Percentiles rank a stretch among this genome's conserved stretches.
Evolutionary conservation across 495 filamentous ascomycete species (phyloP).

Genomic region (Penicillium salamii): DNA sequence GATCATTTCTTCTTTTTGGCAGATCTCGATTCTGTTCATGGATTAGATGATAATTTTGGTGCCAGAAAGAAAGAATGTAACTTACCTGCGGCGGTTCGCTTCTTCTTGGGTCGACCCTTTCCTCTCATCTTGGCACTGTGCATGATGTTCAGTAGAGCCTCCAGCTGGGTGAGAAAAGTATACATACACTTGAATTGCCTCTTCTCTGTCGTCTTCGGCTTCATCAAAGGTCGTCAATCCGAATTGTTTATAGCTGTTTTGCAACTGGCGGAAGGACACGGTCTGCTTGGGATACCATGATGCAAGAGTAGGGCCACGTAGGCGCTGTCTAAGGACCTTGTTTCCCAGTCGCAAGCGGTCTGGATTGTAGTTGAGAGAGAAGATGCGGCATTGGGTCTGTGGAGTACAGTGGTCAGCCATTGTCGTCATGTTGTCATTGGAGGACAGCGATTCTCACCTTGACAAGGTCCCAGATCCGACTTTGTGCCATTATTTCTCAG

Average conservation of each 20-base stretch:
- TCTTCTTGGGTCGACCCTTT: conserved; percentile 92
- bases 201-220: conserved; percentile 72
- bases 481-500: conserved; percentile 59
- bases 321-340: conserved; percentile 80
- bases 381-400: conserved; percentile 86
- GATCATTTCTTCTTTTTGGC: conserved; percentile 46
- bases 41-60: conserved; percentile 7
- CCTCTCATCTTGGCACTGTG: conserved; percentile 69
- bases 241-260: conserved; percentile 46
- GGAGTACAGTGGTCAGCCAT: not conserved
- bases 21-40: conserved; percentile 33
- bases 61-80: not conserved
- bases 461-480: conserved; percentile 71
- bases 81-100: conserved; percentile 65
- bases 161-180: not conserved
- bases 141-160: not conserved
- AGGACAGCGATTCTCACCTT: conserved; percentile 49
- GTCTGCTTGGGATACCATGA: conserved; percentile 82
- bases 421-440: not conserved
- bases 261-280: conserved; percentile 66
- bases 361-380: conserved; percentile 88
- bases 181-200: conserved; percentile 56
- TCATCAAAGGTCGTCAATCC: conserved; percentile 68
- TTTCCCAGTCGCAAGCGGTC: conserved; percentile 75
- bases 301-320: conserved; percentile 72